A percentile compares a stretch with the other conserved stretches of the same genome.
These are phyloP conservation scores for Backusella liffmaniae DNA, from an alignment of 192 early-diverging fungal species.

Conservation along the genomic window DNA sequence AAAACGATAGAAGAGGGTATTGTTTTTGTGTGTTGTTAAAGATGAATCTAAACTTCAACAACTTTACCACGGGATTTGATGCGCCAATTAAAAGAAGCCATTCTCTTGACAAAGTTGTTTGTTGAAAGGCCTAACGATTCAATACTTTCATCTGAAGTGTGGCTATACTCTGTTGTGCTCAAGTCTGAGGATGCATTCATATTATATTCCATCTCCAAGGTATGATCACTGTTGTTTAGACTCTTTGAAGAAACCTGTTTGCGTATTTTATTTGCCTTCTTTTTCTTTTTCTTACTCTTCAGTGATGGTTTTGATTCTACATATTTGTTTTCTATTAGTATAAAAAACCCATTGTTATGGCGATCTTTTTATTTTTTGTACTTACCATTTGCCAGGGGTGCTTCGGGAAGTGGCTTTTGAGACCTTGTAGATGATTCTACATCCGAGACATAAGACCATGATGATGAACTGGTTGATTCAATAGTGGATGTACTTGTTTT, in stretches of 20 bases:
- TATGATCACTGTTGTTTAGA: background rate
- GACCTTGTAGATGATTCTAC: background rate
- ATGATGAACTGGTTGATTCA: constrained; percentile 1
- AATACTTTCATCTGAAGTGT: background rate
- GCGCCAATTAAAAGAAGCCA: constrained; percentile 18
- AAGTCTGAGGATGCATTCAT: background rate
- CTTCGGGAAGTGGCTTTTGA: constrained; percentile 7
- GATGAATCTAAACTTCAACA: background rate
- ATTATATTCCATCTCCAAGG: background rate
- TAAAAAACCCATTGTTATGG: background rate
- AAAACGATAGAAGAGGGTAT: background rate
- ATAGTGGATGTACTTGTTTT: constrained; percentile 13
- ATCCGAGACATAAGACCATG: constrained; percentile 13
- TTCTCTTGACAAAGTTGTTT: constrained; percentile 8
- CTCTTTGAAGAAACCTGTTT: background rate
- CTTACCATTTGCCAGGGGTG: background rate
- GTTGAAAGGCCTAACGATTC: background rate
- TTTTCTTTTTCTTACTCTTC: background rate
- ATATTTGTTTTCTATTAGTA: background rate
- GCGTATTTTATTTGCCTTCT: background rate
- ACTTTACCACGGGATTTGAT: constrained; percentile 7
- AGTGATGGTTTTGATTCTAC: background rate
- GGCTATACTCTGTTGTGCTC: background rate
- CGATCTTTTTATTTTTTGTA: background rate
- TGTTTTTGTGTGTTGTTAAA: background rate